Conservation (phyloP, 2,329 filamentous ascomycete genomes). For the Dactylella cylindrospora region DNA sequence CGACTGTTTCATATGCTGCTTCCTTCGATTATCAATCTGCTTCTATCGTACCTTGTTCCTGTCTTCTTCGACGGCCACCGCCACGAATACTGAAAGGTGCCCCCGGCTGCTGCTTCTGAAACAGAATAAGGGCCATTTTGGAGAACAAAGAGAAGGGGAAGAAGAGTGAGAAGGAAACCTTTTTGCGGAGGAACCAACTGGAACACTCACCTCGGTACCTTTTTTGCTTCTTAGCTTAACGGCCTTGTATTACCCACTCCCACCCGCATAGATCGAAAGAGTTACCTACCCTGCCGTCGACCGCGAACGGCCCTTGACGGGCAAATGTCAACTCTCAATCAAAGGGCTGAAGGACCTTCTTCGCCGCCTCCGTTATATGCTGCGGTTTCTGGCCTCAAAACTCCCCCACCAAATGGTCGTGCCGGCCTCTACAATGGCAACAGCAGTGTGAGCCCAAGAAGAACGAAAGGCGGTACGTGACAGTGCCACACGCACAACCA, state of each 20-base stretch:
- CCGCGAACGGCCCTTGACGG: slow-evolving; percentile 39
- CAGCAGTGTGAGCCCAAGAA: slow-evolving; percentile 39
- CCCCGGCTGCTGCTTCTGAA: neutral
- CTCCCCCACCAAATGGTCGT: slow-evolving; percentile 41
- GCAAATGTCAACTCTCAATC: slow-evolving; percentile 43
- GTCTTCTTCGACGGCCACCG: slow-evolving; percentile 11
- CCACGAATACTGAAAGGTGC: slow-evolving; percentile 6
- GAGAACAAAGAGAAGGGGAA: too few relatives aligned
- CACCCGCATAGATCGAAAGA: slow-evolving; percentile 1
- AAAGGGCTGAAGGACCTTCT: slow-evolving; percentile 43
- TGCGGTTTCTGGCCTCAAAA: slow-evolving; percentile 42
- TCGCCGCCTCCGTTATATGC: slow-evolving; percentile 42
- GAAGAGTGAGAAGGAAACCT: too few relatives aligned
- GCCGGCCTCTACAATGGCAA: slow-evolving; percentile 41
- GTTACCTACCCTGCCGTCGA: slow-evolving; percentile 28
- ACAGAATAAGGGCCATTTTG: too few relatives aligned
- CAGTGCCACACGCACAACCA: slow-evolving; percentile 22
- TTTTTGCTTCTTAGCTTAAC: too few relatives aligned
- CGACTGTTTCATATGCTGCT: slow-evolving; percentile 20
- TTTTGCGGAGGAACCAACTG: too few relatives aligned
- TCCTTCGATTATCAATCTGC: slow-evolving; percentile 13
- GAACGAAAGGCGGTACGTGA: slow-evolving; percentile 41
- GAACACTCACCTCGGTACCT: too few relatives aligned
- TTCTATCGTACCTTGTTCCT: too few relatives aligned
- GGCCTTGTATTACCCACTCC: too few relatives aligned